Conservation (phyloP, 1,284 basidiomycete genomes). For the Termitomyces sp. region DNA sequence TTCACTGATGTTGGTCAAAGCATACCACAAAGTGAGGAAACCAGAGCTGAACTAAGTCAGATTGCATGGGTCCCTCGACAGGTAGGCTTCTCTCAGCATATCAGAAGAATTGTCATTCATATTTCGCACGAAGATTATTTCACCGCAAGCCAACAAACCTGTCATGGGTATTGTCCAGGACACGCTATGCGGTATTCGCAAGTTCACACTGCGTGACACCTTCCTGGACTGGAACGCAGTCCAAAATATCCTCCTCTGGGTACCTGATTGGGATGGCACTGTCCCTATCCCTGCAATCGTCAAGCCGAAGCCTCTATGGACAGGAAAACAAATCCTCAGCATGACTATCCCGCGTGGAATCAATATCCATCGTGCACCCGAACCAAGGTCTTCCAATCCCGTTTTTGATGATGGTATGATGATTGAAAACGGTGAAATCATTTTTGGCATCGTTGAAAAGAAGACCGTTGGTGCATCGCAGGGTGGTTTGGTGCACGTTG, state of each 20-base stretch:
- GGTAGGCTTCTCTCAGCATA: slow-evolving; percentile 36
- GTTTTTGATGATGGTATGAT: slow-evolving; percentile 91
- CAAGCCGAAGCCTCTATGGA: slow-evolving; percentile 97
- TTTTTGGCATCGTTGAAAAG: slow-evolving; percentile 96
- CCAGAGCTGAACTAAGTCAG: slow-evolving; percentile 95
- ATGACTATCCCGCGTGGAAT: slow-evolving; percentile 95
- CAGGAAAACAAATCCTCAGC: slow-evolving; percentile 94
- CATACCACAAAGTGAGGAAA: slow-evolving; percentile 98
- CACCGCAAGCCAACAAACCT: slow-evolving; percentile 98
- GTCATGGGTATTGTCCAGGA: slow-evolving; percentile 99
- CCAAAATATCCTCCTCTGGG: slow-evolving; percentile 97
- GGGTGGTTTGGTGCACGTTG: slow-evolving; percentile 94
- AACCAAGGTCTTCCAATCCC: slow-evolving; percentile 77
- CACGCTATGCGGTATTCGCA: slow-evolving; percentile 95
- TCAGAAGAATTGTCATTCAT: not conserved
- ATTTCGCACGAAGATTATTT: slow-evolving; percentile 73
- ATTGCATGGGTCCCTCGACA: slow-evolving; percentile 99
- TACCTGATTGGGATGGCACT: slow-evolving; percentile 94
- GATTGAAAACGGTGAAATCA: slow-evolving; percentile 96
- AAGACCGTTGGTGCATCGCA: slow-evolving; percentile 95
- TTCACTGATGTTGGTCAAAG: slow-evolving; percentile 33
- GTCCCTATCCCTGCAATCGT: slow-evolving; percentile 92
- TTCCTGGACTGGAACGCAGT: slow-evolving; percentile 94
- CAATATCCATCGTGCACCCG: slow-evolving; percentile 83
- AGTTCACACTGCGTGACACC: slow-evolving; percentile 92